Percentiles rank a stretch among this genome's conserved stretches.
These are phyloP conservation scores for Maudiozyma bulderi DNA, from an alignment of 805 yeast species.

Conservation along the genomic window DNA sequence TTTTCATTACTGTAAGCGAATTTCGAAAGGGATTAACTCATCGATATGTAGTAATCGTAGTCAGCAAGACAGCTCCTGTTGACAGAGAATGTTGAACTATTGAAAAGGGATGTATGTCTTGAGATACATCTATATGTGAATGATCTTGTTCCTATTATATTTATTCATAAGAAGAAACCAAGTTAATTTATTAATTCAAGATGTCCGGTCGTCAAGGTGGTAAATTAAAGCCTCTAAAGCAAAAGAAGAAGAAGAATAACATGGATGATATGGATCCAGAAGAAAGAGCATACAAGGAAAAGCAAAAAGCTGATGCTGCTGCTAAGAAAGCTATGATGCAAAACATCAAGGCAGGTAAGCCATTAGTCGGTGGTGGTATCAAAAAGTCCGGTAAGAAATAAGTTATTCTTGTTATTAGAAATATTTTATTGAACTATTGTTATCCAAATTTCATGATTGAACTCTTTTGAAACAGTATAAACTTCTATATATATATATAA, in stretches of 20 bases:
- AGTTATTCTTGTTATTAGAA: neutral
- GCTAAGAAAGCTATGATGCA: conserved; percentile 87
- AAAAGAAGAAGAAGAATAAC: conserved; percentile 64
- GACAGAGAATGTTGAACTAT: too few species aligned
- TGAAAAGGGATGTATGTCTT: too few species aligned
- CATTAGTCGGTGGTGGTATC: conserved; percentile 88
- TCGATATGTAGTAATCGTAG: too few species aligned
- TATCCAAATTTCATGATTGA: too few species aligned
- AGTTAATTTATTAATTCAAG: neutral
- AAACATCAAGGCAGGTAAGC: conserved; percentile 83
- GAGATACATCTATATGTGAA: too few species aligned
- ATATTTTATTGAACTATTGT: neutral
- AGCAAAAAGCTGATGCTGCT: conserved; percentile 89
- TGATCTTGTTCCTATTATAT: too few species aligned
- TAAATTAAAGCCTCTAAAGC: conserved; percentile 68
- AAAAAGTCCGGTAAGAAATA: conserved; percentile 72
- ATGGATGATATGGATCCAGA: conserved; percentile 67
- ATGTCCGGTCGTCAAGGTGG: conserved; percentile 99
- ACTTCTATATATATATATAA: neutral
- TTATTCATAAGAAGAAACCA: neutral
- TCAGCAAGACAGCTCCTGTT: too few species aligned
- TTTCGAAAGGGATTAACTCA: too few species aligned
- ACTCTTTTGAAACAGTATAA: neutral
- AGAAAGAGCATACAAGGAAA: conserved; percentile 81
- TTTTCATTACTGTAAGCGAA: too few species aligned